Conservation (phyloP, 2,329 filamentous ascomycete genomes). For the Trichoderma cornu-damae region DNA sequence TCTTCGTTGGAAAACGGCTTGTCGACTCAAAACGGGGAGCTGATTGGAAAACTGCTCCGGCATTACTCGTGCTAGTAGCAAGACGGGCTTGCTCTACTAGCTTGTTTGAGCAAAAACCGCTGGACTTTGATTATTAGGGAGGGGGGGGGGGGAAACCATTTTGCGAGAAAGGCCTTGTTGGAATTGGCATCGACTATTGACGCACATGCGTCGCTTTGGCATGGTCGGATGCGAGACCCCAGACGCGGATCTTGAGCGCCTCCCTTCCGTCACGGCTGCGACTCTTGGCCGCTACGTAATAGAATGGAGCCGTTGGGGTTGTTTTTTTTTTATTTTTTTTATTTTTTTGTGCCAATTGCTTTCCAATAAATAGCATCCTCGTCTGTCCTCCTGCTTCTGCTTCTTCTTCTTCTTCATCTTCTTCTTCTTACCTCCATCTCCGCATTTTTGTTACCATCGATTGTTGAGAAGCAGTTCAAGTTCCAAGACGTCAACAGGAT, state of each 20-base stretch:
- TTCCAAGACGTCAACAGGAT: no score
- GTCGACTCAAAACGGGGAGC: no score
- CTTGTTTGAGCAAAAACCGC: background rate
- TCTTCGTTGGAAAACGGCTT: no score
- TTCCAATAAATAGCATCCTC: background rate
- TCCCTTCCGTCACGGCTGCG: conserved; percentile 9
- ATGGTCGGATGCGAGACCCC: conserved; percentile 3
- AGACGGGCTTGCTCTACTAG: background rate
- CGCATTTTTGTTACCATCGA: background rate
- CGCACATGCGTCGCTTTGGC: background rate
- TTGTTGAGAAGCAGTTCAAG: no score
- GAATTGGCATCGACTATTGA: no score
- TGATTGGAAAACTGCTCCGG: background rate
- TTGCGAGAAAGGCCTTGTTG: no score
- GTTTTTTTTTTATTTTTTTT: background rate
- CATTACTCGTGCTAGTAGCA: background rate
- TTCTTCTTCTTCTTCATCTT: no score
- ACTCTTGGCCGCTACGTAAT: conserved; percentile 16
- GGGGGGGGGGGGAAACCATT: background rate
- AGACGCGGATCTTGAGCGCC: conserved; percentile 6
- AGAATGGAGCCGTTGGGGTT: background rate
- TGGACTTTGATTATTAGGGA: no score
- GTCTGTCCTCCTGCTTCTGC: background rate
- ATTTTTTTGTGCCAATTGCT: background rate
- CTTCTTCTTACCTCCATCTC: background rate